Evolutionary conservation across 805 yeast genomes (phyloP).

Genomic region (Candida succiphila): DNA sequence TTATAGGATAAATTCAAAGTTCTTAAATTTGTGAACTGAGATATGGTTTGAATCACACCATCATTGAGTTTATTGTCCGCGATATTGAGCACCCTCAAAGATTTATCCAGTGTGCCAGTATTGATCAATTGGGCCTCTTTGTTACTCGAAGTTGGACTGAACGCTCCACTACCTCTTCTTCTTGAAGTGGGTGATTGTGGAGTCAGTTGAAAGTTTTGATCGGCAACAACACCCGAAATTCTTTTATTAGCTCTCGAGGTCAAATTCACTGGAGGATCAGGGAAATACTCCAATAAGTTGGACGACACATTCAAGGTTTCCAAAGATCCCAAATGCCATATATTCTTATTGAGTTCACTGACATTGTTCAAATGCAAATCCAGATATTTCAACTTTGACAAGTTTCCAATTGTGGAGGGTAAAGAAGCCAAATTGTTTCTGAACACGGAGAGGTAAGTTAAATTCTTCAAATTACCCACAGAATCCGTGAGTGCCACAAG

Average conservation of each 20-base stretch:
- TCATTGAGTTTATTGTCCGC: slow-evolving; percentile 83
- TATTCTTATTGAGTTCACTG: slow-evolving; percentile 52
- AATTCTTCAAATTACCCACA: slow-evolving; percentile 45
- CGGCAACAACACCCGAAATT: neutral
- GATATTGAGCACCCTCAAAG: slow-evolving; percentile 46
- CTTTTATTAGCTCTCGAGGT: neutral
- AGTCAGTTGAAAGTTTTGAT: neutral
- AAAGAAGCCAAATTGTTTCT: slow-evolving; percentile 66
- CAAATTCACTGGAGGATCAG: slow-evolving; percentile 31
- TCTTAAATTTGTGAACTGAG: slow-evolving; percentile 46
- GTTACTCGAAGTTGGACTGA: slow-evolving; percentile 2
- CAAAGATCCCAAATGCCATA: slow-evolving; percentile 54
- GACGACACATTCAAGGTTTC: slow-evolving; percentile 62
- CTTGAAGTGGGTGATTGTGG: neutral
- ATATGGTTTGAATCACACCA: slow-evolving; percentile 59
- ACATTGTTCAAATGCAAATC: slow-evolving; percentile 84
- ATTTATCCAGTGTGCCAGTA: slow-evolving; percentile 10
- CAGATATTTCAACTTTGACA: slow-evolving; percentile 50
- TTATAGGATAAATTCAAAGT: slow-evolving; percentile 75
- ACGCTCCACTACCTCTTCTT: slow-evolving; percentile 7
- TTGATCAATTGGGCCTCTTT: neutral
- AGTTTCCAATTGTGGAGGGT: slow-evolving; percentile 55
- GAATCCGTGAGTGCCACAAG: slow-evolving; percentile 67
- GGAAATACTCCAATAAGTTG: slow-evolving; percentile 52
- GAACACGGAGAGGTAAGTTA: slow-evolving; percentile 59